Base-by-base conservation (phyloP, 2,329 filamentous ascomycete species). In the Ceratocystis ficicola region DNA sequence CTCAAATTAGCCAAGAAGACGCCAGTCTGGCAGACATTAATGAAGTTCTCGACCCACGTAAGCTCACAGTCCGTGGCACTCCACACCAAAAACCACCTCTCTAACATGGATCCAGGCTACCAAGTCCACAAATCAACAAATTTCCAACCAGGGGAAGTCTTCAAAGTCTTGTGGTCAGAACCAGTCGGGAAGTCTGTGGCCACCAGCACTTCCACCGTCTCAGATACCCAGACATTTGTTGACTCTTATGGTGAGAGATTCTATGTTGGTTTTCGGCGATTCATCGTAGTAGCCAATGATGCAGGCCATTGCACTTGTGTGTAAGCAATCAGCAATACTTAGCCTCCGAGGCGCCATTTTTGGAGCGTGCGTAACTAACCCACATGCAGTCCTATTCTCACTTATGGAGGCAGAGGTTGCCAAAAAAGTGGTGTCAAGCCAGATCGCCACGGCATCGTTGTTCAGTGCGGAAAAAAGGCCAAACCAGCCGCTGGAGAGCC, bases 101-200 rank as follows among this genome's bases (percentile, higher is more conserved):
- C 36, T 41, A 41, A 41, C 36, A 41, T 41, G 36, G 36, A 41
- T 41, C 36, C 36, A 41, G 36, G 36, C 36, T 67, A 67, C 62
- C 44, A 55, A n/a, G 62, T 67, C 1, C 48, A 55, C 32, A 41
- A 46, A 6, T 67, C 65, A 3, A 41, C 59, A 48, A 17, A 17
- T 10, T 67, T 67, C 15, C 65, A 67, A 30, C 65, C 65, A 10
- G 65, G 65, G 22, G 65, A 82, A 80, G 78, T 84, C 20, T 81
- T 83, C 72, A 84, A 83, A 70, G 76, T 82, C 1, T 71, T 79
- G 20, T 84, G 81, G 81, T 76, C 77, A 7, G 81, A 84, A 61
- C 81, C 81, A 0, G 73, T 73, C 30, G 81, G 80, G 8, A 69
- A 72, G 63, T 68, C 71, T 30, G 62, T 62, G 22, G 72, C 73